phyloP scores from a whole-genome alignment of 192 early-diverging fungal genomes.

The Allomyces macrogynus region DNA sequence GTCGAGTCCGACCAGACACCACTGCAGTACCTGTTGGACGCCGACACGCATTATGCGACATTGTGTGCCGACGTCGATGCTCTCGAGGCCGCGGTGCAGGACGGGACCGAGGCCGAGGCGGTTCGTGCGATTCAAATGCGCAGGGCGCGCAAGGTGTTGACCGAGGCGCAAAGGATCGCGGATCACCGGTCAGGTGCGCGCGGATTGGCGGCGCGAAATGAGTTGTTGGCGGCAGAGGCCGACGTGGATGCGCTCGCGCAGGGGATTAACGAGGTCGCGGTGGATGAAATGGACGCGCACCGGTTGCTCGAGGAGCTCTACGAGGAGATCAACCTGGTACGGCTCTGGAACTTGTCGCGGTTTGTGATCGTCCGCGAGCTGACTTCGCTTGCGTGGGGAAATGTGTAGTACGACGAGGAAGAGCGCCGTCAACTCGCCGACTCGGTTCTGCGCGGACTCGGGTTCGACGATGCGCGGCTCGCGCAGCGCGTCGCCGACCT shows the following conservation, averaged over 20 bases:
- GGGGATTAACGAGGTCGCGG: constrained; percentile 8
- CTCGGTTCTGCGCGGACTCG: constrained; percentile 33
- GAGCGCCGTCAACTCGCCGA: constrained; percentile 25
- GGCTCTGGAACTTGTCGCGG: too few relatives aligned
- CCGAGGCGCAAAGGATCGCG: not conserved
- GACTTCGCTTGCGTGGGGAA: too few relatives aligned
- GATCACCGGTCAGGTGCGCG: not conserved
- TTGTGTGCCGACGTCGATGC: not conserved
- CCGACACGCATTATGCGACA: not conserved
- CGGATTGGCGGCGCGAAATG: not conserved
- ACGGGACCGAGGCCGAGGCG: constrained; percentile 8
- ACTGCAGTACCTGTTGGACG: not conserved
- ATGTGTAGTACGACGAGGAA: constrained; percentile 24
- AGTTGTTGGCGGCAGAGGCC: not conserved
- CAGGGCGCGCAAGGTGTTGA: not conserved
- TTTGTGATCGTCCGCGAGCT: too few relatives aligned
- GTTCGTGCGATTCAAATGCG: not conserved
- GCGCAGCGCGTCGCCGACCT: constrained; percentile 42
- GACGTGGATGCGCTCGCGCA: not conserved
- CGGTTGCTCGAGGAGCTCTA: constrained; percentile 46
- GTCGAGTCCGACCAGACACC: not conserved
- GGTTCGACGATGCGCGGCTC: constrained; percentile 44
- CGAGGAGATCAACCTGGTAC: constrained; percentile 15
- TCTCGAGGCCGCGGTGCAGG: constrained; percentile 20
- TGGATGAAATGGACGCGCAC: constrained; percentile 52